These are phyloP conservation scores for Leccinum rimulosum DNA, from an alignment of 768 basidiomycete species.

Conservation along the genomic window DNA sequence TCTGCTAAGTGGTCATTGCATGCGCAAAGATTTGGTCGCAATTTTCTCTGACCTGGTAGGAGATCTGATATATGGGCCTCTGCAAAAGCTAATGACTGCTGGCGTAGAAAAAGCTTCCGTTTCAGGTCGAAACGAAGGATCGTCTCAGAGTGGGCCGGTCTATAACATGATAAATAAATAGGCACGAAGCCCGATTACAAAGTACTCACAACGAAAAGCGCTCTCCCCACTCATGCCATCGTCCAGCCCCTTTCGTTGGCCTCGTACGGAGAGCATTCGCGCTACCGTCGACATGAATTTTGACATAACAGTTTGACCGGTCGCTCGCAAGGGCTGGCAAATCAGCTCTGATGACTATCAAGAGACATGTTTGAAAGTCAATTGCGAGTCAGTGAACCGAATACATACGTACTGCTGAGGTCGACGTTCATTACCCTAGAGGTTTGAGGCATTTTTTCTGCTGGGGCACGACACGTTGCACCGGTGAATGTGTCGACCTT, in stretches of 20 bases:
- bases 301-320: slow-evolving; percentile 26
- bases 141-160: slow-evolving; percentile 15
- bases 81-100: slow-evolving; percentile 15
- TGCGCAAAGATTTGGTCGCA: background rate
- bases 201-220: slow-evolving; percentile 21
- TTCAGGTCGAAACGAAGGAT: slow-evolving; percentile 27
- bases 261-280: slow-evolving; percentile 11
- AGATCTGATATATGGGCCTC: slow-evolving; percentile 19
- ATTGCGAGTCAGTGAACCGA: background rate
- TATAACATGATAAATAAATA: background rate
- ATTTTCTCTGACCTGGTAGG: slow-evolving; percentile 5
- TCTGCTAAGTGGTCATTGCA: slow-evolving; percentile 5
- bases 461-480: background rate
- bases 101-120: slow-evolving; percentile 9
- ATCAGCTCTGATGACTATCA: slow-evolving; percentile 26
- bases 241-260: slow-evolving; percentile 16
- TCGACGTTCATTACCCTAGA: slow-evolving; percentile 27
- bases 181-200: background rate
- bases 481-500: background rate
- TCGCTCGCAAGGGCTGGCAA: slow-evolving; percentile 16
- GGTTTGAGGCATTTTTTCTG: background rate
- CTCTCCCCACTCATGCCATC: slow-evolving; percentile 21
- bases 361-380: background rate
- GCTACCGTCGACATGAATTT: slow-evolving; percentile 19
- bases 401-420: slow-evolving; percentile 18